Percentiles rank a stretch among this genome's conserved stretches.
Conservation (phyloP, 2,329 filamentous ascomycete genomes). For the Fusarium siculi region DNA sequence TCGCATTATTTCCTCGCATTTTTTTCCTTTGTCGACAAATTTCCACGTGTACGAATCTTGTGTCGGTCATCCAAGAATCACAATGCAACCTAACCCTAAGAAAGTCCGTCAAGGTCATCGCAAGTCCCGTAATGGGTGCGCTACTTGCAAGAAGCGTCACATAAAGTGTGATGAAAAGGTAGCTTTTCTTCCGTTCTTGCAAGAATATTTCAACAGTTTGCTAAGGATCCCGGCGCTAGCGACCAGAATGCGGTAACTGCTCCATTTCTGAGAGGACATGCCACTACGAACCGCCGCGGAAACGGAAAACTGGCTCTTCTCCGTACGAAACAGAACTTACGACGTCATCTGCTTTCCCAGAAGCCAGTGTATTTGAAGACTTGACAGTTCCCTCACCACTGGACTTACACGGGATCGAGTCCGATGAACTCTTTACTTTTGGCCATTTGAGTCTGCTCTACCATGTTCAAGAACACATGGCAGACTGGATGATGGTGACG, state of each 20-base stretch:
- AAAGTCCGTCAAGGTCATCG: constrained; percentile 20
- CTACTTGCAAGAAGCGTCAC: constrained; percentile 22
- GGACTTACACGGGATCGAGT: neutral
- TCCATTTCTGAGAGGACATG: neutral
- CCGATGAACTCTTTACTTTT: constrained; percentile 6
- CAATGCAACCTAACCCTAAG: neutral
- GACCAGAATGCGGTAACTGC: constrained; percentile 17
- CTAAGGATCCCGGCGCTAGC: neutral
- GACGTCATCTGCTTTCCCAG: neutral
- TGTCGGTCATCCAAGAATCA: neutral
- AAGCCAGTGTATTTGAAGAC: neutral
- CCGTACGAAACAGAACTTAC: constrained; percentile 3
- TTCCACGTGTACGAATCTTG: neutral
- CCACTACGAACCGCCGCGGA: neutral
- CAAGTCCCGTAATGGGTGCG: constrained; percentile 29
- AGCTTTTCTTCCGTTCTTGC: too few species aligned
- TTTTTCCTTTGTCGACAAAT: neutral
- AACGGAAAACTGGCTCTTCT: neutral
- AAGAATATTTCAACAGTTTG: too few species aligned
- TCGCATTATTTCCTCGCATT: neutral
- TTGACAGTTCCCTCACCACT: neutral
- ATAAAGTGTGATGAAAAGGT: constrained; percentile 28
- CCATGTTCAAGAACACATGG: constrained; percentile 5
- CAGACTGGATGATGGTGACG: neutral
- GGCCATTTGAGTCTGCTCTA: constrained; percentile 14